Evolutionary conservation across 352 stramenopile genomes (phyloP).

Genomic region (Lagenidium giganteum): DNA sequence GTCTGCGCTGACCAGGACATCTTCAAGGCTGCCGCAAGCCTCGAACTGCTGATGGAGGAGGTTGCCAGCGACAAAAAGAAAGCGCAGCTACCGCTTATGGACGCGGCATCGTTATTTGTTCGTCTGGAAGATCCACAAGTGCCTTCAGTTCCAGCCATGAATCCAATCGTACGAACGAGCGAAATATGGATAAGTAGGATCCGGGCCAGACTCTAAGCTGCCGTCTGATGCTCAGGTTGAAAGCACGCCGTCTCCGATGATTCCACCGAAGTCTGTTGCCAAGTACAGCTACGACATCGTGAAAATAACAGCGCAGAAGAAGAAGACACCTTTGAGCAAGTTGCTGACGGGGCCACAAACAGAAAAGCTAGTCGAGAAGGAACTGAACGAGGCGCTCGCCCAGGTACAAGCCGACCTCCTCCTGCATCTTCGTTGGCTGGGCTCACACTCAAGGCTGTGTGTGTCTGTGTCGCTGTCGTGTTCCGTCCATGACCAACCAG

Average conservation of each 20-base stretch:
- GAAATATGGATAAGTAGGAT: too few relatives aligned
- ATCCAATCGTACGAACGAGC: too few relatives aligned
- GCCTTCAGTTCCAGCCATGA: too few relatives aligned
- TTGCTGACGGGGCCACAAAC: conserved; percentile 25
- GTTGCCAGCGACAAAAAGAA: conserved; percentile 48
- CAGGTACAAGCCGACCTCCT: too few relatives aligned
- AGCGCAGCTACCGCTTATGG: conserved; percentile 21
- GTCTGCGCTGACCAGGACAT: too few relatives aligned
- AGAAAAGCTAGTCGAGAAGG: conserved; percentile 60
- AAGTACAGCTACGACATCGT: conserved; percentile 48
- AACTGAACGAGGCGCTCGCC: conserved; percentile 61
- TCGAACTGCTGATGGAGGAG: conserved; percentile 29
- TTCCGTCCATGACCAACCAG: too few relatives aligned
- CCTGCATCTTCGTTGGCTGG: too few relatives aligned
- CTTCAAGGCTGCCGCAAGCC: conserved; percentile 17
- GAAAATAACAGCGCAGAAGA: conserved; percentile 43
- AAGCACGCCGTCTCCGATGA: conserved; percentile 34
- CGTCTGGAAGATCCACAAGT: conserved; percentile 63
- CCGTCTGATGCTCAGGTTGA: too few relatives aligned
- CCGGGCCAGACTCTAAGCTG: too few relatives aligned
- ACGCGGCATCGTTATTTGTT: conserved; percentile 50
- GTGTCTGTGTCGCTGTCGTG: background rate
- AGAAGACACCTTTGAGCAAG: conserved; percentile 60
- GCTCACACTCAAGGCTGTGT: too few relatives aligned
- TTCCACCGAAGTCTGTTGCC: conserved; percentile 22